phyloP scores from a whole-genome alignment of 352 stramenopile species.

The Ophiocytium majus region DNA sequence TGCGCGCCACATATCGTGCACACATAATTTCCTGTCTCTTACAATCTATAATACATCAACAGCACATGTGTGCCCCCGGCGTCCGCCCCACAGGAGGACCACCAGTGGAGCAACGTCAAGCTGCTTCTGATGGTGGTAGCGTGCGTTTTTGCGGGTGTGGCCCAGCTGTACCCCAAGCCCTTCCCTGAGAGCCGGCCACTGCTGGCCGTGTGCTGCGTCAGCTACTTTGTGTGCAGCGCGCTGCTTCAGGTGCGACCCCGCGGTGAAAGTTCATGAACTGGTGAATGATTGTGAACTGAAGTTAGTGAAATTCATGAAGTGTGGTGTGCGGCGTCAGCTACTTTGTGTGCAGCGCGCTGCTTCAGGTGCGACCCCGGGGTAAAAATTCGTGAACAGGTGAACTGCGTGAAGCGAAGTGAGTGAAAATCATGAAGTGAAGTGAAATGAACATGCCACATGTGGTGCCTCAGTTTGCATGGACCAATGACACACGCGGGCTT shows the following conservation, averaged over 20 bases:
- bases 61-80: constrained; percentile 11
- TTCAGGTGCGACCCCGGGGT: constrained; percentile 55
- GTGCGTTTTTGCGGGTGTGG: constrained; percentile 79
- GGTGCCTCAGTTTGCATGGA: too few species aligned
- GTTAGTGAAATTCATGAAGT: too few species aligned
- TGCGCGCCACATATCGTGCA: too few species aligned
- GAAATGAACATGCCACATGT: too few species aligned
- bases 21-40: not conserved
- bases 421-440: too few species aligned
- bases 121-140: constrained; percentile 84
- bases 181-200: constrained; percentile 72
- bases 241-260: constrained; percentile 39
- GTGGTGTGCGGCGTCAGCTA: constrained; percentile 78
- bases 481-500: too few species aligned
- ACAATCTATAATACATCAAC: not conserved
- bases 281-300: not conserved
- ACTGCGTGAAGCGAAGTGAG: not conserved
- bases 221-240: constrained; percentile 86
- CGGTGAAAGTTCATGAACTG: too few species aligned
- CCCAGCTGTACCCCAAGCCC: constrained; percentile 79
- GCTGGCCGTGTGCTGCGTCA: constrained; percentile 70
- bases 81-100: constrained; percentile 62
- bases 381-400: too few species aligned
- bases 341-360: constrained; percentile 78
- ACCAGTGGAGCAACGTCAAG: constrained; percentile 87